Conservation (phyloP, 768 basidiomycete genomes). For the Lentinula sp. region DNA sequence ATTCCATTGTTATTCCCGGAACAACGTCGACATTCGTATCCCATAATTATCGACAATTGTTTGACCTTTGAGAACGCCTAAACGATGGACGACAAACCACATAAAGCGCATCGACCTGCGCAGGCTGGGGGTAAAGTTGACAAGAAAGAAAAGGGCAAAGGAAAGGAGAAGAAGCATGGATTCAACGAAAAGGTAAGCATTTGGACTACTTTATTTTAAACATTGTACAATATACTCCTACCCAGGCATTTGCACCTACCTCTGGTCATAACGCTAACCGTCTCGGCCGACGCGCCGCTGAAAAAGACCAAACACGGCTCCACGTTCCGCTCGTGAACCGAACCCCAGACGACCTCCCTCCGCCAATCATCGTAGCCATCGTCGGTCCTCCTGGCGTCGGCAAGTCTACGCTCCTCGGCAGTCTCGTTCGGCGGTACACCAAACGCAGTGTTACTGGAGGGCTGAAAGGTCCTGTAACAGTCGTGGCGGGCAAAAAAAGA, state of each 20-base stretch:
- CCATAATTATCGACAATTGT: too few species aligned
- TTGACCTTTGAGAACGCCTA: too few species aligned
- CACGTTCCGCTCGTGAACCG: constrained; percentile 96
- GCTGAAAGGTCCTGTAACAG: constrained; percentile 62
- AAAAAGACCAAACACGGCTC: constrained; percentile 88
- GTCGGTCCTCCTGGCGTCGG: constrained; percentile 97
- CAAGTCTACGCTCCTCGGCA: constrained; percentile 90
- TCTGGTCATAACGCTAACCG: constrained; percentile 86
- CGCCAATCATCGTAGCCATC: constrained; percentile 90
- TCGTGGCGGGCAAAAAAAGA: constrained; percentile 88
- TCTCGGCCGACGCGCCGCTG: constrained; percentile 86
- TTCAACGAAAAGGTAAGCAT: constrained; percentile 67
- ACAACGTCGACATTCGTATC: too few species aligned
- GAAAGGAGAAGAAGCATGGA: too few species aligned
- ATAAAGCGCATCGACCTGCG: too few species aligned
- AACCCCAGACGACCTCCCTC: constrained; percentile 86
- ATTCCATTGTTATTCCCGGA: too few species aligned
- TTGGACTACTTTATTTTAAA: background rate
- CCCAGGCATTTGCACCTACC: constrained; percentile 85
- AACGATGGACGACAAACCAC: too few species aligned
- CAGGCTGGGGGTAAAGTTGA: too few species aligned
- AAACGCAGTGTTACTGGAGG: constrained; percentile 91
- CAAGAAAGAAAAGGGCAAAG: too few species aligned
- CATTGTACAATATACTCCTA: background rate
- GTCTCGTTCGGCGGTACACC: constrained; percentile 85